Evolutionary conservation across 768 basidiomycete genomes (phyloP), one percentile per base, ranked within the genome.

Genomic region (Termitomyces sp.): DNA sequence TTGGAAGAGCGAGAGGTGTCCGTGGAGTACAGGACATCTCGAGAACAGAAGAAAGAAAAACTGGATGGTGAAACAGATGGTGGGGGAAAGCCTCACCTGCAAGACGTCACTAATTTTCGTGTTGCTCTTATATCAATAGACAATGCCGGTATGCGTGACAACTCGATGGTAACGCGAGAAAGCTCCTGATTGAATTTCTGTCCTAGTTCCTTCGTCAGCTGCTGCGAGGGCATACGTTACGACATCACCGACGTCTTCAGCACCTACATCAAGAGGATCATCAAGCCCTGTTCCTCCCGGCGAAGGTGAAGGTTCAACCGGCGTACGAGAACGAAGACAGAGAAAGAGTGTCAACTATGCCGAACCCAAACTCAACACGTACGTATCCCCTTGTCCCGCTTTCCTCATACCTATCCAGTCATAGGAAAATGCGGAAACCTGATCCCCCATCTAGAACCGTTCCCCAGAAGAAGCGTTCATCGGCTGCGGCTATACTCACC

Each of bases 361-460:
- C 0, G 92, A 94, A 66, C 92, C 92, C 12, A 94, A 92, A 68
- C 78, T 94, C 24, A 92, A 93, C 69, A 93, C 90, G 90, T 90
- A 67, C 53, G 85, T 83, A 30, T 42, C n/a, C 42, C 32, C 46
- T 28, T 14, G 42, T 35, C 40, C 12, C 28, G 12, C n/a, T 43
- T 28, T 18, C 13, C 8, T 20, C 22, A 54, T 45, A 45, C 52
- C 26, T 43, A 44, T 47, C 9, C 33, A n/a, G 24, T 18, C 35
- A 45, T 65, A 92, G 90, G 47, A 93, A 93, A 82, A 92, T 93
- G 91, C 86, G 91, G 46, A 92, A 92, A 72, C 90, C 91, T 10
- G 88, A 90, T 62, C 75, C 81, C 18, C 69, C 70, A 14, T 73
- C 79, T 30, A 72, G 75, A 14, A 64, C 66, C 8, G 68, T 65